A percentile compares a stretch with the other conserved stretches of the same genome.
phyloP scores from a whole-genome alignment of 768 basidiomycete genomes.

The Hygrophorus russula region DNA sequence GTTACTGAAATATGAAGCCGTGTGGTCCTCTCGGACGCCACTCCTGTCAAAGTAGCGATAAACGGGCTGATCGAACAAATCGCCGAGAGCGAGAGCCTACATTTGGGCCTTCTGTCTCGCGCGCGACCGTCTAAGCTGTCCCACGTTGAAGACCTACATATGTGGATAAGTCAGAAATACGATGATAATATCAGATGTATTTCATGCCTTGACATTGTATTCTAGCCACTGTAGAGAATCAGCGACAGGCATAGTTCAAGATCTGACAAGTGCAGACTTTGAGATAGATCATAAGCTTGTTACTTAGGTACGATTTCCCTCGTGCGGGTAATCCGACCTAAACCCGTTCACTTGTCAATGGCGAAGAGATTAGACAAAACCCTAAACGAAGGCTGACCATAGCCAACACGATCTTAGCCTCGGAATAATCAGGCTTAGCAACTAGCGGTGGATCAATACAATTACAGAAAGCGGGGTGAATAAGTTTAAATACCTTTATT shows the following conservation, averaged over 20 bases:
- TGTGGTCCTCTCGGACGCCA: slow-evolving; percentile 86
- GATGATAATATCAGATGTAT: background rate
- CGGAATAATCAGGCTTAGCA: slow-evolving; percentile 95
- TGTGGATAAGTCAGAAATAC: background rate
- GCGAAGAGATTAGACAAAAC: background rate
- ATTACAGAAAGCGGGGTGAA: slow-evolving; percentile 1
- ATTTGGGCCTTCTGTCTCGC: slow-evolving; percentile 72
- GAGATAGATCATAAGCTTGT: slow-evolving; percentile 94
- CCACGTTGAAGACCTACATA: slow-evolving; percentile 90
- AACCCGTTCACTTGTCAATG: background rate
- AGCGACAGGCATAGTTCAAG: slow-evolving; percentile 9
- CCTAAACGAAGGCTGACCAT: slow-evolving; percentile 71
- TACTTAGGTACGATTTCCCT: slow-evolving; percentile 96
- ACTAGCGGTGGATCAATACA: slow-evolving; percentile 32
- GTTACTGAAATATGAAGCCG: slow-evolving; percentile 82
- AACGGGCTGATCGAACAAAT: slow-evolving; percentile 1
- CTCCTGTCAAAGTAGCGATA: slow-evolving; percentile 30
- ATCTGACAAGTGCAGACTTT: slow-evolving; percentile 40
- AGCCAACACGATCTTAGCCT: slow-evolving; percentile 95
- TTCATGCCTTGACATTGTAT: slow-evolving; percentile 81
- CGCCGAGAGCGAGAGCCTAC: slow-evolving; percentile 26
- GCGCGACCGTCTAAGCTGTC: slow-evolving; percentile 81
- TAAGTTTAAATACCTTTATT: slow-evolving; percentile 53
- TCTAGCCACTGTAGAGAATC: slow-evolving; percentile 75
- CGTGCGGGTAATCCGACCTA: slow-evolving; percentile 96